These are phyloP conservation scores for Cadophora sp. DNA, from an alignment of 2,329 filamentous ascomycete genomes.

Conservation along the genomic window DNA sequence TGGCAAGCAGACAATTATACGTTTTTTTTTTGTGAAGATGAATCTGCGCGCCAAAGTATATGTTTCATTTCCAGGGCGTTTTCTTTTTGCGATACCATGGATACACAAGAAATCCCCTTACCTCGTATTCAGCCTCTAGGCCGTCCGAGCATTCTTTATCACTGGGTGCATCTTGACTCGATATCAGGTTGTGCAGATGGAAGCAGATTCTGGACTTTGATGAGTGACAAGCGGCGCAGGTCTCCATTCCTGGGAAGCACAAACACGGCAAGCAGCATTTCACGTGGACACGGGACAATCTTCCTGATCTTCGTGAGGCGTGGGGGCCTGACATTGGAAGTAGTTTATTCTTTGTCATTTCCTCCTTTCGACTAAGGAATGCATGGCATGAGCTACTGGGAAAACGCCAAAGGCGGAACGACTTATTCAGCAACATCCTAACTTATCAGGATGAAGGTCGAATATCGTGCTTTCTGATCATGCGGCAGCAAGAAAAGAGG, in stretches of 20 bases:
- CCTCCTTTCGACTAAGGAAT: not conserved
- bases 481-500: too few species aligned
- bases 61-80: too few species aligned
- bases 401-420: not conserved
- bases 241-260: slow-evolving; percentile 3
- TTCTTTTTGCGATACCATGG: not conserved
- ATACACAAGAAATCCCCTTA: not conserved
- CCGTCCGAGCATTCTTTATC: not conserved
- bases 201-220: slow-evolving; percentile 4
- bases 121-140: not conserved
- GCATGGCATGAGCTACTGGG: not conserved
- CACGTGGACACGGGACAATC: not conserved
- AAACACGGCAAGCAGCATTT: not conserved
- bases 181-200: not conserved
- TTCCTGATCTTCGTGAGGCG: not conserved
- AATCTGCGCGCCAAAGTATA: not conserved
- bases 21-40: too few species aligned
- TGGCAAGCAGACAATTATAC: not conserved
- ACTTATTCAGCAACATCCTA: too few species aligned
- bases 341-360: not conserved
- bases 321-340: not conserved
- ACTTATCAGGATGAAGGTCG: too few species aligned
- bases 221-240: slow-evolving; percentile 2
- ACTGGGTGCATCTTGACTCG: not conserved
- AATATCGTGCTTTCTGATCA: too few species aligned